Base-by-base conservation (phyloP, 1,284 basidiomycete species). In the Trametes versicolor region DNA sequence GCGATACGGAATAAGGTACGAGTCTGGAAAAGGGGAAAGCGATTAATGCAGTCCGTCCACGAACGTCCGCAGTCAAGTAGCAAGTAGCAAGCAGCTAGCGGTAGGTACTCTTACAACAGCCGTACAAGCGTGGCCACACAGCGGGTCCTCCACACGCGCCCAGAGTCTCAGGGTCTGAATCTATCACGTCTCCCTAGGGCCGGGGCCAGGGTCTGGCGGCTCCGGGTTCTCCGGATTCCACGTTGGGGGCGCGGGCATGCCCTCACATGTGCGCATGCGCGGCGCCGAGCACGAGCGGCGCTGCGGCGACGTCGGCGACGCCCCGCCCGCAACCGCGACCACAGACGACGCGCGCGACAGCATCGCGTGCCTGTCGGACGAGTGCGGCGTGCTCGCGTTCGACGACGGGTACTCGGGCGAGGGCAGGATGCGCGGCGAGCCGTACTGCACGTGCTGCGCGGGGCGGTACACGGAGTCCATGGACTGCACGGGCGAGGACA, bases 381-480 rank as follows among this genome's bases (percentile, higher is more conserved):
- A 63, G n/a, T 60, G 59, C n/a, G 67, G 67, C 53, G 64, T 65
- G 53, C 57, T 65, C 36, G 53, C 59, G 29, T 29, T 49, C 49
- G 67, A 65, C 6, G 63, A 60, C 15, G 67, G 60, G 45, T 63
- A 67, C 15, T 67, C 70, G 54, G 68, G 68, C 5, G 70, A 70
- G 23, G 71, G 71, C 8, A 71, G 64, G 47, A 70, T 64, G 21
- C 63, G 48, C n/a, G 69, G 68, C 39, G 65, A 60, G 36, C 65
- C 65, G 56, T 63, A 66, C 34, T 34, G 57, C 25, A 41, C 50
- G 45, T 56, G 49, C 5, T 63, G 58, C 8, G 29, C 29, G 29
- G 62, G 52, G 21, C 63, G 58, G 58, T 50, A 65, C 25, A 58
- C 43, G 1, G 64, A 64, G 32, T 70, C 70, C 48, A 68, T 36